Percentiles rank a stretch among this genome's conserved stretches.
Conservation (phyloP, 352 stramenopile species). For the Pseudoperonospora humuli region DNA sequence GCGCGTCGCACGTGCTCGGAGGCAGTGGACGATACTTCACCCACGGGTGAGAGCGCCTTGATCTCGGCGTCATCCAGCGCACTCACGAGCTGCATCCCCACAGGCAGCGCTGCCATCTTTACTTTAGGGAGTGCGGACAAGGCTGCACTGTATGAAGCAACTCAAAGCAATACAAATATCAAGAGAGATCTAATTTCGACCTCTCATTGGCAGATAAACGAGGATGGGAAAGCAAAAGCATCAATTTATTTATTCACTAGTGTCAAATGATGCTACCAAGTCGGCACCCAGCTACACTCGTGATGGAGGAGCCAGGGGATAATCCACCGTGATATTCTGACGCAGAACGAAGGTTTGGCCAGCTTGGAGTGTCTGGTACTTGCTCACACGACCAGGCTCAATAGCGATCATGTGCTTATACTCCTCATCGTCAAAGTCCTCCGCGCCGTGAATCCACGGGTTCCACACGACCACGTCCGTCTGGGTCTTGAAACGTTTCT, state of each 20-base stretch:
- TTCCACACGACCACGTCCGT: slow-evolving; percentile 90
- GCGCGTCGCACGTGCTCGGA: slow-evolving; percentile 12
- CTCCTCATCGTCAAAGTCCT: slow-evolving; percentile 93
- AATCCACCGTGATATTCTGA: slow-evolving; percentile 19
- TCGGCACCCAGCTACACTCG: no score
- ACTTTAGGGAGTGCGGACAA: no score
- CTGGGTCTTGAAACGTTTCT: slow-evolving; percentile 15
- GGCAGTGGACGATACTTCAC: background rate
- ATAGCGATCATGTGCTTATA: slow-evolving; percentile 88
- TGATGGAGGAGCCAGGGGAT: no score
- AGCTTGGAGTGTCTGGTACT: slow-evolving; percentile 26
- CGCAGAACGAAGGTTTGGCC: slow-evolving; percentile 43
- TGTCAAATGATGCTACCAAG: no score
- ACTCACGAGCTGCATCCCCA: slow-evolving; percentile 34
- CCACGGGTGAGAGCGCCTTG: slow-evolving; percentile 7
- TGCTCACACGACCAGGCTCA: slow-evolving; percentile 85
- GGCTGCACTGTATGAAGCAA: no score
- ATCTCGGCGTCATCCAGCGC: slow-evolving; percentile 25
- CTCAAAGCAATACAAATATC: no score
- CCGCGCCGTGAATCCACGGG: slow-evolving; percentile 88
- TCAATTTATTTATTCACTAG: no score
- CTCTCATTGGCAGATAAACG: no score
- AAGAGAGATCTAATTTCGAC: no score
- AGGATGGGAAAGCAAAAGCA: no score
- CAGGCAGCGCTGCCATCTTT: slow-evolving; percentile 14